Base-by-base conservation (phyloP, 495 filamentous ascomycete genomes). In the Entonaema liquescens region DNA sequence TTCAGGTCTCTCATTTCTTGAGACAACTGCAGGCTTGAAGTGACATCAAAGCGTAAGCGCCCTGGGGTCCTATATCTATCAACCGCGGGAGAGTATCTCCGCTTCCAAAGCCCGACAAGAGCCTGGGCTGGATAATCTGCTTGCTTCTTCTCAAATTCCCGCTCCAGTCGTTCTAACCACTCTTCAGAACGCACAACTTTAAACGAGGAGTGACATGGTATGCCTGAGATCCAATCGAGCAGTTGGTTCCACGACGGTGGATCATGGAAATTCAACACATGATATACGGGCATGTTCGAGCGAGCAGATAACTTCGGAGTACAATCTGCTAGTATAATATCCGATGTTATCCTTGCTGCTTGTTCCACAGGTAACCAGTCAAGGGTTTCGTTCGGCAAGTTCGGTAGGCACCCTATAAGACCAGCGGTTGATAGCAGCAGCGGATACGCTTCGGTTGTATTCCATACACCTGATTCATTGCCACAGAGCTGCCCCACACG, bases 401-500 rank as follows among this genome's bases (percentile, higher is more conserved):
- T 70, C 0, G 89, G 89, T 1, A 92, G 77, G 50, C 81, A 82
- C 0, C 81, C 81, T 13, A 85, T 81, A 0, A 85, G 74, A 11
- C 69, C 71, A 12, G 86, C 84, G 2, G 83, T 86, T 31, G 83
- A 80, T 5, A 90, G 76, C 69, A 91, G 86, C 26, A 86, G 67
- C 19, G 88, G 85, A 1, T 88, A 76, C 0, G 83, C 84, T 63
- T 91, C 88, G 5, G 68, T 83, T 26, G 82, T 80, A 73, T 89
- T 90, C 89, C 89, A 91, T 33, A 71, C 53, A 1, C 87, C 87
- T 11, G 67, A 59, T 15, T 74, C 73, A 60, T 88, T 87, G 2
- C 85, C 88, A n/a, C 79, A 77, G 8, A 90, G 81, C 67, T 90
- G 88, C 0, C 89, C 89, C 9, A 89, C 86, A 5, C 89, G 81